phyloP scores from a whole-genome alignment of 495 filamentous ascomycete genomes.

The Hyaloscypha bicolor region DNA sequence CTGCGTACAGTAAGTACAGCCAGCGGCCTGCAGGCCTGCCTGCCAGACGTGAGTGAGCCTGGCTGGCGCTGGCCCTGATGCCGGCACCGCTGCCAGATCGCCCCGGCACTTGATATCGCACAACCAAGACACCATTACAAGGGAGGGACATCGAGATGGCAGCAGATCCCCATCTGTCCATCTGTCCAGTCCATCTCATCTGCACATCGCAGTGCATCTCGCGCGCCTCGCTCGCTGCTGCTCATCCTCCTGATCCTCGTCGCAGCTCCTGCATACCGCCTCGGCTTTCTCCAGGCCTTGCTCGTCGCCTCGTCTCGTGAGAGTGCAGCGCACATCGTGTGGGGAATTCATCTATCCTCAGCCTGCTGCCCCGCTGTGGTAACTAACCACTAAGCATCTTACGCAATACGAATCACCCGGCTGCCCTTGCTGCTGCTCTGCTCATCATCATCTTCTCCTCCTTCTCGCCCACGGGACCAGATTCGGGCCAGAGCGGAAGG shows the following conservation, averaged over 20 bases:
- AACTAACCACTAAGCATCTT: slow-evolving; percentile 5
- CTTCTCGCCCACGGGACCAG: neutral
- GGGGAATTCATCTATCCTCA: slow-evolving; percentile 4
- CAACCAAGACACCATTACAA: neutral
- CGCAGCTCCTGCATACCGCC: neutral
- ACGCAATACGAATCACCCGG: slow-evolving; percentile 18
- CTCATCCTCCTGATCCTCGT: neutral
- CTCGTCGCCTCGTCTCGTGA: neutral
- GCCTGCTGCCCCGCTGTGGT: neutral
- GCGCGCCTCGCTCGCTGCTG: neutral
- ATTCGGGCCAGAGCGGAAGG: neutral
- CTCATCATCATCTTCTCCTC: neutral
- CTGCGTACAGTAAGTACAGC: neutral
- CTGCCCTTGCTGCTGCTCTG: neutral
- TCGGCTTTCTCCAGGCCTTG: neutral
- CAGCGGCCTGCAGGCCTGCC: neutral
- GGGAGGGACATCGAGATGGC: neutral
- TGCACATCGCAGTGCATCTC: neutral
- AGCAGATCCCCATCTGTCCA: neutral
- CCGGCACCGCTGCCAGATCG: slow-evolving; percentile 10
- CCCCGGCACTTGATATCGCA: slow-evolving; percentile 6
- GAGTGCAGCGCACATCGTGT: neutral
- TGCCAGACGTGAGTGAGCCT: neutral
- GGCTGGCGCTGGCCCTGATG: neutral
- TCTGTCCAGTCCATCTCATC: neutral